Evolutionary conservation across 2,329 filamentous ascomycete genomes (phyloP).

Genomic region (Fusarium lateritium): DNA sequence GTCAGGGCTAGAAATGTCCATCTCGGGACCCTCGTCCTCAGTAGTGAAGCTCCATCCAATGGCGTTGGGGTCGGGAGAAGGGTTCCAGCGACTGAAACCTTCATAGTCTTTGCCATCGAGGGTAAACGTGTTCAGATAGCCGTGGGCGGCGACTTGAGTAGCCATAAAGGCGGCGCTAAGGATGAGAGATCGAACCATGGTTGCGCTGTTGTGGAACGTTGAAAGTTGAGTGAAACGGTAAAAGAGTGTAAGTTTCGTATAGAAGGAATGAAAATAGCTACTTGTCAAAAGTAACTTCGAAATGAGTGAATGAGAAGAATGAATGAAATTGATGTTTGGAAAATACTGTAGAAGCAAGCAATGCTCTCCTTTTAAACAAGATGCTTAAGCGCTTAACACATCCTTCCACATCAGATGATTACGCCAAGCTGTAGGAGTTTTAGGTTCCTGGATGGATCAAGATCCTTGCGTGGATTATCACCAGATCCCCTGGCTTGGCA

Average conservation of each 20-base stretch:
- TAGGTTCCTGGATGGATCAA: conserved; percentile 9
- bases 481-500: background rate
- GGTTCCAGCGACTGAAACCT: conserved; percentile 52
- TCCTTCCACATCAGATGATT: background rate
- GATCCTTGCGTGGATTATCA: conserved; percentile 10
- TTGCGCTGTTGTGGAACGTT: background rate
- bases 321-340: background rate
- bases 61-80: conserved; percentile 50
- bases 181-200: conserved; percentile 34
- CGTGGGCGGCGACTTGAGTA: conserved; percentile 45
- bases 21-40: conserved; percentile 65
- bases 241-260: background rate
- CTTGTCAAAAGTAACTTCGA: conserved; percentile 27
- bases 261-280: conserved; percentile 2
- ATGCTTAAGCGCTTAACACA: background rate
- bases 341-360: background rate
- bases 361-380: background rate
- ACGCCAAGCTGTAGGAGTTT: conserved; percentile 15
- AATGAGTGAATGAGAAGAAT: background rate
- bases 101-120: conserved; percentile 54
- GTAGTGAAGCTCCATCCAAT: conserved; percentile 60
- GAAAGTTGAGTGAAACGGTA: background rate
- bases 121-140: conserved; percentile 45
- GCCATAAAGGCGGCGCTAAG: conserved; percentile 34
- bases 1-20: conserved; percentile 56